Percentiles rank a stretch among this genome's conserved stretches.
These are phyloP conservation scores for Phytopythium kandeliae DNA, from an alignment of 352 stramenopile genomes.

Conservation along the genomic window DNA sequence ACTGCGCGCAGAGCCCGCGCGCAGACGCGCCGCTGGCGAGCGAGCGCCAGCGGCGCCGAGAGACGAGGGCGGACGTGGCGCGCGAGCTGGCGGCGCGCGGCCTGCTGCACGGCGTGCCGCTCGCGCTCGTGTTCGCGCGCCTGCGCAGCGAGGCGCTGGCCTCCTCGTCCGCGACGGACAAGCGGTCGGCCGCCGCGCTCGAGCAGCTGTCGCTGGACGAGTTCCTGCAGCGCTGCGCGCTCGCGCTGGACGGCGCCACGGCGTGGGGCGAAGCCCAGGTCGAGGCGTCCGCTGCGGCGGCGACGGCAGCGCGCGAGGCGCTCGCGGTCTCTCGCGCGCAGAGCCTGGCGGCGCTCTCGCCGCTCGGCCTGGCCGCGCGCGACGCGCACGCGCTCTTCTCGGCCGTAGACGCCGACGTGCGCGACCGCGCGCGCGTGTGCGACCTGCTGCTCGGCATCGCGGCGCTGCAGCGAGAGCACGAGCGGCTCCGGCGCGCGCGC, in stretches of 20 bases:
- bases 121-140: conserved; percentile 51
- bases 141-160: conserved; percentile 34
- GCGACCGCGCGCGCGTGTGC: conserved; percentile 45
- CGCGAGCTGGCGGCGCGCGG: conserved; percentile 20
- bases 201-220: conserved; percentile 12
- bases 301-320: conserved; percentile 17
- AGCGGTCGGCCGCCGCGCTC: neutral
- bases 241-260: conserved; percentile 7
- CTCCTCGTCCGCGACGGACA: neutral
- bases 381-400: conserved; percentile 68
- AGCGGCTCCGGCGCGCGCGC: conserved; percentile 22
- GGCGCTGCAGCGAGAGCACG: conserved; percentile 37
- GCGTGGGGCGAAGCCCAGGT: no score
- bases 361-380: conserved; percentile 24
- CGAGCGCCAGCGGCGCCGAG: conserved; percentile 29
- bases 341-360: conserved; percentile 50
- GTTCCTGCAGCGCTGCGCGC: neutral
- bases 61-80: conserved; percentile 19
- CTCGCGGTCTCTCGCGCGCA: conserved; percentile 51
- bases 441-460: conserved; percentile 36
- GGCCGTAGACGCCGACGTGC: conserved; percentile 42
- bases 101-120: conserved; percentile 23
- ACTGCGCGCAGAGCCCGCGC: no score
- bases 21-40: no score
- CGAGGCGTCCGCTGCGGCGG: no score